Evolutionary conservation across 2,329 filamentous ascomycete species (phyloP).

Genomic region (Verticillium tricorpus): DNA sequence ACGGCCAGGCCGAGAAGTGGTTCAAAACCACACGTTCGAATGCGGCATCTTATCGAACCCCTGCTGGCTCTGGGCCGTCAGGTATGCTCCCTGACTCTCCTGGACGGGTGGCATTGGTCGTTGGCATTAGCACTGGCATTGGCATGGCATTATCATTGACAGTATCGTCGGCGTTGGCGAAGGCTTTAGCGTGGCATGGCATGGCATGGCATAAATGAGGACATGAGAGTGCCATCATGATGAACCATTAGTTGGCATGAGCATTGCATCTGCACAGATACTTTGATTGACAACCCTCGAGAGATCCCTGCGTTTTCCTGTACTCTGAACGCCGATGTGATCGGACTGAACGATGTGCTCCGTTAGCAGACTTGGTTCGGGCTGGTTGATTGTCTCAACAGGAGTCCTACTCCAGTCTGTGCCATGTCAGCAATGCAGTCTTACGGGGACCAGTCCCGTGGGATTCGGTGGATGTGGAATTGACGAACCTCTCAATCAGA

Average conservation of each 20-base stretch:
- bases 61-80: not conserved
- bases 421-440: slow-evolving; percentile 46
- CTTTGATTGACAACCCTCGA: not conserved
- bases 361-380: not conserved
- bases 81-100: not conserved
- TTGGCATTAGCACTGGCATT: too few relatives aligned
- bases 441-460: not conserved
- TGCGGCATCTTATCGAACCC: not conserved
- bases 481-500: slow-evolving; percentile 80
- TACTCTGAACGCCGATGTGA: not conserved
- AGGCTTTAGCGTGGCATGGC: not conserved
- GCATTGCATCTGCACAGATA: not conserved
- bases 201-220: not conserved
- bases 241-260: too few relatives aligned
- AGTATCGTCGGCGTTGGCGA: too few relatives aligned
- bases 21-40: not conserved
- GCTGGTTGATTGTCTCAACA: not conserved
- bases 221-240: not conserved
- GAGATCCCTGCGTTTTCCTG: not conserved
- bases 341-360: not conserved
- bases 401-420: slow-evolving; percentile 36
- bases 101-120: too few relatives aligned
- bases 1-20: not conserved
- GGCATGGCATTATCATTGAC: not conserved
- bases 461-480: not conserved